Evolutionary conservation across 495 filamentous ascomycete genomes (phyloP).

Genomic region (Pseudevernia furfuracea): DNA sequence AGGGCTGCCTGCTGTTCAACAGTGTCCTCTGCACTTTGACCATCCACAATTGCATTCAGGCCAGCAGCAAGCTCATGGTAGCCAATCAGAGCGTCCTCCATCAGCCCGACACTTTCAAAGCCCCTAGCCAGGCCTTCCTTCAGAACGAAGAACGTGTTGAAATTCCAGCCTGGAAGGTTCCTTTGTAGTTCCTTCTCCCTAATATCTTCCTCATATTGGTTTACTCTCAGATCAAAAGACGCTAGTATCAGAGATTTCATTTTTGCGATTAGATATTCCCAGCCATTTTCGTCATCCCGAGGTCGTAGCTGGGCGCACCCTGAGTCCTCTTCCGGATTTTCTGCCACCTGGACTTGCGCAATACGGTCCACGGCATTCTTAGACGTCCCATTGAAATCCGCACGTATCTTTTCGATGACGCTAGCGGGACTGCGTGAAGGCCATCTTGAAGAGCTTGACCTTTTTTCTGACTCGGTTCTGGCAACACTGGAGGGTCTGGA

Average conservation of each 20-base stretch:
- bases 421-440: conserved; percentile 64
- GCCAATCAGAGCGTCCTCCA: conserved; percentile 85
- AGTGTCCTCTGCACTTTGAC: conserved; percentile 51
- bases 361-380: conserved; percentile 73
- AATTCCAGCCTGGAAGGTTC: conserved; percentile 91
- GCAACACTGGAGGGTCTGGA: conserved; percentile 54
- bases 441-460: conserved; percentile 55
- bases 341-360: conserved; percentile 71
- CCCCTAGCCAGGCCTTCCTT: conserved; percentile 91
- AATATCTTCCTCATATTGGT: conserved; percentile 95
- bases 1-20: conserved; percentile 54
- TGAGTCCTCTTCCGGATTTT: conserved; percentile 28
- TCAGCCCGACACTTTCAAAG: conserved; percentile 91
- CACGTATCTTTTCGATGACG: conserved; percentile 80
- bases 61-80: conserved; percentile 90
- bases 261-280: conserved; percentile 78
- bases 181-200: conserved; percentile 86
- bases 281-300: conserved; percentile 61
- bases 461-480: conserved; percentile 40
- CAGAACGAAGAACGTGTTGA: conserved; percentile 95
- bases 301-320: conserved; percentile 10
- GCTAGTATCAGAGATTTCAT: conserved; percentile 79
- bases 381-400: conserved; percentile 82
- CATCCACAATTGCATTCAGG: conserved; percentile 70
- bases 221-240: conserved; percentile 84